These are phyloP conservation scores for Clohesyomyces aquaticus DNA, from an alignment of 495 filamentous ascomycete species.

Conservation along the genomic window DNA sequence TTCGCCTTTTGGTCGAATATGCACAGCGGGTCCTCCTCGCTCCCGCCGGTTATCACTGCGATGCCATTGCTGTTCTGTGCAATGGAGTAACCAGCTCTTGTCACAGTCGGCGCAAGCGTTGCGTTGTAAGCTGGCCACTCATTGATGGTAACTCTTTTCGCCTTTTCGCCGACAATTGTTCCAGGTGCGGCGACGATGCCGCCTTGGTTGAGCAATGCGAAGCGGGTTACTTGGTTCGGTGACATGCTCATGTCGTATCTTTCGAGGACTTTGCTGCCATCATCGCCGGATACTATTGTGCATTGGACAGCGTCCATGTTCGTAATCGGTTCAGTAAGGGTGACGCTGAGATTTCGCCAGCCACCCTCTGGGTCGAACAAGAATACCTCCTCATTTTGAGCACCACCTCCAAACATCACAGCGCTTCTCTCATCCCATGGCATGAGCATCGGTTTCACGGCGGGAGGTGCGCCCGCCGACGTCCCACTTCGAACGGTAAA, in stretches of 20 bases:
- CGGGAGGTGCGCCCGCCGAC: constrained; percentile 60
- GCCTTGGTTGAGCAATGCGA: constrained; percentile 60
- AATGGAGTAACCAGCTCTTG: constrained; percentile 61
- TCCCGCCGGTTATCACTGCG: constrained; percentile 79
- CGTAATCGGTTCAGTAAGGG: constrained; percentile 60
- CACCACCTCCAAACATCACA: constrained; percentile 74
- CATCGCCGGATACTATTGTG: constrained; percentile 67
- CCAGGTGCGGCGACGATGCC: constrained; percentile 49
- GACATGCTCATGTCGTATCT: constrained; percentile 74
- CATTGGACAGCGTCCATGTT: constrained; percentile 61
- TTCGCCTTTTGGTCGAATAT: constrained; percentile 84
- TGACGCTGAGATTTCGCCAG: constrained; percentile 68
- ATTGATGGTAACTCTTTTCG: constrained; percentile 57
- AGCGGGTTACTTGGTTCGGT: constrained; percentile 76
- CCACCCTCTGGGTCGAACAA: constrained; percentile 59
- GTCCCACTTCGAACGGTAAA: constrained; percentile 59
- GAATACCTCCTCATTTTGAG: constrained; percentile 68
- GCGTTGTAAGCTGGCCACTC: constrained; percentile 80
- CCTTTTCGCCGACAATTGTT: constrained; percentile 48
- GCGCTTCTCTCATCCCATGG: constrained; percentile 74
- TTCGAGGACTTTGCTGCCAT: constrained; percentile 82
- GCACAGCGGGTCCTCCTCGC: constrained; percentile 63
- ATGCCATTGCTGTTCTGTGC: constrained; percentile 62
- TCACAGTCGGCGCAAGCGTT: constrained; percentile 67
- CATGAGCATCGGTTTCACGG: constrained; percentile 70